Base-by-base conservation (phyloP, 2,329 filamentous ascomycete species). In the Moelleriella libera region DNA sequence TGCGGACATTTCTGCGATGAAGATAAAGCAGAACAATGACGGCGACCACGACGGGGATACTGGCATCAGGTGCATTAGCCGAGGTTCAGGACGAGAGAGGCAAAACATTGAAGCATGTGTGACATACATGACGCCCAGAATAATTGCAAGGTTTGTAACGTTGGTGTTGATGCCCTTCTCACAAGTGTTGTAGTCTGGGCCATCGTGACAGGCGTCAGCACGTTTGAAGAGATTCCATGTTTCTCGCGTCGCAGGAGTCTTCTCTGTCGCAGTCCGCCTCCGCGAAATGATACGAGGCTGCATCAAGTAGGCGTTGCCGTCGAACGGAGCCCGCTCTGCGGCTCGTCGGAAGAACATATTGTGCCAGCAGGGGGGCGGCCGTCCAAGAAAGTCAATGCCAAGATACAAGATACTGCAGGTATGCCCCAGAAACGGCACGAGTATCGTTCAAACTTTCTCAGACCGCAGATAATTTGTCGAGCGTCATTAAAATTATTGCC, bases 1-100 rank as follows among this genome's bases (percentile, higher is more conserved):
- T 88, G 61, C 76, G 79, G 40, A 85, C 67, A 57, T 88, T 84
- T 62, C 87, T 77, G 46, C 87, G 79, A 61, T 96, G 89, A 37
- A 98, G 74, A 59, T 81, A 83, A 53, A 89, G 59, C 40, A 96
- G 68, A 1, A 88, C 75, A 44, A 79, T 60, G 1, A 83, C 61
- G 21, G 85, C 82, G 51, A 76, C 68, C 31, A 80, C 69, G 44
- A 95, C 60, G 1, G 92, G 89, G 47, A 97, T 79, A 41, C 89
- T 96, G 58, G 5, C 45, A 44, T 47, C 43, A 30, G 41, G 6
- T 5, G 6, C 40, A 41, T 51, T 45, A 49, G 47, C 45, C 21
- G 3, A 21, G 30, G 29, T 10, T 43, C 11, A 10, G n/a, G 12
- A 10, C 21, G n/a, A 5, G 21, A 3, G 32, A 37, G 32, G 12